phyloP scores from a whole-genome alignment of 495 filamentous ascomycete genomes.

The Penicillium herquei region DNA sequence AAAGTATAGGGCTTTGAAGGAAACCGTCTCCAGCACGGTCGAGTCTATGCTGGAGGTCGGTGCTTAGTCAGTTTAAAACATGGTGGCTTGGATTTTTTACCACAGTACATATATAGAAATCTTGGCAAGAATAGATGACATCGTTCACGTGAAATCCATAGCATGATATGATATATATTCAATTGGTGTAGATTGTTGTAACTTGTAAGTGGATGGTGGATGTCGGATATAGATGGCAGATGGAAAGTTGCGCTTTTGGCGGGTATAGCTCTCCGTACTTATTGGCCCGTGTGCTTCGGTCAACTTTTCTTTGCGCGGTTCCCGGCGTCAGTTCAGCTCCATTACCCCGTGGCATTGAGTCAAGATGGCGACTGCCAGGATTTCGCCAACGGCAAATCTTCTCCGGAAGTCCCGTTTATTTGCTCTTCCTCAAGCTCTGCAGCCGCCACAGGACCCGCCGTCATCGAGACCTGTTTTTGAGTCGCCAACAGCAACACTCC shows the following conservation, averaged over 20 bases:
- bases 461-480: constrained; percentile 41
- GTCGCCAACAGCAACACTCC: constrained; percentile 68
- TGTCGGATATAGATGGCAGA: no score
- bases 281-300: constrained; percentile 19
- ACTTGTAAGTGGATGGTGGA: no score
- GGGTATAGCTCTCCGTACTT: constrained; percentile 13
- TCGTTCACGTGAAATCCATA: neutral
- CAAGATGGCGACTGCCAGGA: constrained; percentile 48
- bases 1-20: constrained; percentile 51
- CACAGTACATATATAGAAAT: neutral
- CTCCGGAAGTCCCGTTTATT: constrained; percentile 66
- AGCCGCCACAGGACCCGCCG: constrained; percentile 39
- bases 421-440: constrained; percentile 58
- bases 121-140: neutral
- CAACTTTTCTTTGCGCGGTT: constrained; percentile 40
- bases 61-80: constrained; percentile 17
- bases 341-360: constrained; percentile 24
- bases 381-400: constrained; percentile 62
- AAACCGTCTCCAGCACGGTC: constrained; percentile 57
- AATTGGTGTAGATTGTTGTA: neutral
- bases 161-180: no score
- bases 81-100: constrained; percentile 1
- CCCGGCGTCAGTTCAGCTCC: constrained; percentile 10
- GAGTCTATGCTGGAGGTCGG: constrained; percentile 52
- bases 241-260: constrained; percentile 12